Base-by-base conservation (phyloP, 1,139 yeast genomes). In the Wickerhamomyces sp. region DNA sequence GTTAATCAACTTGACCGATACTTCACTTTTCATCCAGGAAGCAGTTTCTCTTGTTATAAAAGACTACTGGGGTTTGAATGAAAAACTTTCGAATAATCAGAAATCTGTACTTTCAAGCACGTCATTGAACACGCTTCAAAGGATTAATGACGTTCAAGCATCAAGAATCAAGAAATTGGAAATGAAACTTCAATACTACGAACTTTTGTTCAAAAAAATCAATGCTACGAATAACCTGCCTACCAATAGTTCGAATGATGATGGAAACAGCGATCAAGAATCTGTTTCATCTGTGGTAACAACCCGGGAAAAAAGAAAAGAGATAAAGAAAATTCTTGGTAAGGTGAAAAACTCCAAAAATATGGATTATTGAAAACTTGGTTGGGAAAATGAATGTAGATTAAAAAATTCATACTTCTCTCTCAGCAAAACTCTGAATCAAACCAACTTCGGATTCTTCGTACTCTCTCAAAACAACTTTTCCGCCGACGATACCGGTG, bases 361-460 rank as follows among this genome's bases (percentile, higher is more conserved):
- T 14, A 16, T 31, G 13, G 39, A 33, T 23, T 31, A 29, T 16
- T 38, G 22, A 27, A 5, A 6, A 19, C 5, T 13, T 6, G 12
- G 7, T 18, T 16, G 15, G 13, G 16, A 5, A 21, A 17, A 19
- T 17, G 16, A 16, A 15, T 21, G 16, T 12, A 29, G 21, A 29
- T 13, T n/a, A 19, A 19, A n/a, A 15, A 14, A 8, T 7, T 39
- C 27, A 51, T 5, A 45, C 37, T 15, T 65, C 72, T 58, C 95
- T 75, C 44, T 83, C 89, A 34, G 60, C 69, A 58, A 79, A 86
- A 51, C 89, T 79, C 57, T 79, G 74, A 52, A 87, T 82, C 81
- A 86, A 70, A 22, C 94, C 95, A 25, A 66, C 65, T 47, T 77
- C 78, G n/a, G 78, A 67, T 53, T 84, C 89, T 16, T 76, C 82